Evolutionary conservation across 2,329 filamentous ascomycete species (phyloP), one percentile per base, ranked within the genome.

Genomic region (Fusarium sp.): DNA sequence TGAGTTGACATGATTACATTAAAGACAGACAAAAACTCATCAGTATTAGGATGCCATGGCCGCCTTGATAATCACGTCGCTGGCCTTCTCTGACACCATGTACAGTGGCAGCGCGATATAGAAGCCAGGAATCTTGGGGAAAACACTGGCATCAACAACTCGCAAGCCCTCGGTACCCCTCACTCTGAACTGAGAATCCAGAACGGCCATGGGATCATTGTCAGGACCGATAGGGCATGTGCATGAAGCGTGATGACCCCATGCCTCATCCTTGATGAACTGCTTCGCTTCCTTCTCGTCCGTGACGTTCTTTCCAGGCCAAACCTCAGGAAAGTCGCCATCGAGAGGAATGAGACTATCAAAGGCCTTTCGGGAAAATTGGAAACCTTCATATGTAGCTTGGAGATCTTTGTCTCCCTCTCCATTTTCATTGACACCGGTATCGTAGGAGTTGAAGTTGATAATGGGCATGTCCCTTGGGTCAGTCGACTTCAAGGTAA

Each of bases 401-500:
- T 88, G 84, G 8, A 86, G 72, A 41, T 88, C 83, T 38, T 83
- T 80, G 5, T 86, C 84, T 11, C 83, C 81, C 31, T 73, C 69
- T 16, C 57, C 69, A 4, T 70, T 62, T 74, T 91, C 90, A 28
- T 83, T 81, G 23, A 75, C 78, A 28, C 85, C 85, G 0, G 81
- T 79, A 31, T 84, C 81, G 79, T 87, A 90, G 76, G 84, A 90
- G 76, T 88, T 87, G 80, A 89, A 91, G 52, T 82, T 80, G 69
- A 93, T 91, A 33, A 85, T 77, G 0, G 91, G 90, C n/a, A 85
- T 84, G 53, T 91, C 90, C 2, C 84, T 84, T 0, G 90, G 89
- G 72, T 92, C 84, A 0, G 85, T 80, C 0, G 88, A 91, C 20
- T 80, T 82, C 3, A 93, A 82, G 4, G 80, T 85, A 16, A 93